These are phyloP conservation scores for Dysphania ambrosioides DNA, from an alignment of 148 eudicot genomes.

Conservation along the genomic window DNA sequence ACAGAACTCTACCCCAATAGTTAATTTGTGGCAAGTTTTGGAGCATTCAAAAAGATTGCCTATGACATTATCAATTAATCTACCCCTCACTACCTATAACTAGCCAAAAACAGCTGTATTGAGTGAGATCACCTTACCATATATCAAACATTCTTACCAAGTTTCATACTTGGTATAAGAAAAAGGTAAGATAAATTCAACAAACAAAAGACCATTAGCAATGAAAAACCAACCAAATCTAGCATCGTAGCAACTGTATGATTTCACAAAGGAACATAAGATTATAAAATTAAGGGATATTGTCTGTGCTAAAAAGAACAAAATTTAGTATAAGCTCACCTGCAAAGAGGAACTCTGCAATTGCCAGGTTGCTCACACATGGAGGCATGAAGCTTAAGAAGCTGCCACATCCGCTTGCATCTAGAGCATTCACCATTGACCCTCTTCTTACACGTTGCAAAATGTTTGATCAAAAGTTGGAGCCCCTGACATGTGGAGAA, in stretches of 20 bases:
- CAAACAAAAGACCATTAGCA: neutral
- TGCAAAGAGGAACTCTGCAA: slow-evolving; percentile 90
- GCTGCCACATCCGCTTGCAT: slow-evolving; percentile 90
- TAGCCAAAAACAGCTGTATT: no score
- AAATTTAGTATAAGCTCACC: slow-evolving; percentile 36
- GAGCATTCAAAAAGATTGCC: no score
- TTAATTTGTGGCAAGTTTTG: no score
- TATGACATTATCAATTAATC: no score
- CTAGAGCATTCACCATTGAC: slow-evolving; percentile 68
- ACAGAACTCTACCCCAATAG: no score
- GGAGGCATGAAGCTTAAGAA: slow-evolving; percentile 71
- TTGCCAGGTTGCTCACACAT: slow-evolving; percentile 64
- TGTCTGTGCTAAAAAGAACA: neutral
- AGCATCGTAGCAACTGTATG: neutral
- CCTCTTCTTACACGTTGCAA: slow-evolving; percentile 68
- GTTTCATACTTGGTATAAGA: no score
- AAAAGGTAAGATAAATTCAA: neutral
- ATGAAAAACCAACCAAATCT: neutral
- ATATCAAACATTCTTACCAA: no score
- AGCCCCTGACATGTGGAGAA: slow-evolving; percentile 74
- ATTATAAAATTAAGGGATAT: neutral
- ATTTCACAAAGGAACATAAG: neutral
- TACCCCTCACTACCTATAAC: no score
- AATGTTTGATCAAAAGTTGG: slow-evolving; percentile 66
- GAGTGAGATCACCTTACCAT: no score